Conservation (phyloP, 1,139 yeast genomes). For the Lodderomyces jiufengensis region DNA sequence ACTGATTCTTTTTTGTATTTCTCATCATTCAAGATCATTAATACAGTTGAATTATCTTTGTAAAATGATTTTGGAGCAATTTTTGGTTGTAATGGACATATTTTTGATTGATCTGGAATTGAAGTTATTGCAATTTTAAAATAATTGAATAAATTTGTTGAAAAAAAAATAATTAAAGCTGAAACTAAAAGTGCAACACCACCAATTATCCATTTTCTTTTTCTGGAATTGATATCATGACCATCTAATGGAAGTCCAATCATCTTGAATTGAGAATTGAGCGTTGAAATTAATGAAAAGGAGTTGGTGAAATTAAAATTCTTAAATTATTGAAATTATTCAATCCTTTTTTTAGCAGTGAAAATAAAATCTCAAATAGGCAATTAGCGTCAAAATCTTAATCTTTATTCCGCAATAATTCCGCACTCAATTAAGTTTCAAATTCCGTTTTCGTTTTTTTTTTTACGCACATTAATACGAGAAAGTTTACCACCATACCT, state of each 20-base stretch:
- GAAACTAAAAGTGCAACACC: conserved; percentile 13
- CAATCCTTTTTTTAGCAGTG: too few relatives aligned
- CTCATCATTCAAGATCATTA: conserved; percentile 29
- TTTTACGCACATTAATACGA: too few relatives aligned
- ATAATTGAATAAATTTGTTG: conserved; percentile 22
- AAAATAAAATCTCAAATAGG: too few relatives aligned
- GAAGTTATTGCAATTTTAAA: conserved; percentile 22
- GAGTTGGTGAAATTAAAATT: too few relatives aligned
- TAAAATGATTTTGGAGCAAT: conserved; percentile 29
- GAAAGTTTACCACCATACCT: too few relatives aligned
- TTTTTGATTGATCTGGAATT: conserved; percentile 13
- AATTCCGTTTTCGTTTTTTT: too few relatives aligned
- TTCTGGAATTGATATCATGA: conserved; percentile 5
- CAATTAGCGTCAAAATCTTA: too few relatives aligned
- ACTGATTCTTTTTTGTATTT: conserved; percentile 34
- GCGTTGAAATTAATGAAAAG: too few relatives aligned
- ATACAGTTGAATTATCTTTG: conserved; percentile 34
- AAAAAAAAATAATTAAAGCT: conserved; percentile 17
- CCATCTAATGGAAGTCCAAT: conserved; percentile 17
- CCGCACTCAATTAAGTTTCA: too few relatives aligned
- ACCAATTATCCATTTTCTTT: conserved; percentile 3
- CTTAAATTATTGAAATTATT: too few relatives aligned
- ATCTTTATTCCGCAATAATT: too few relatives aligned
- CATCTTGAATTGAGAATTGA: conserved; percentile 9
- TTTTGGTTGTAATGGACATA: conserved; percentile 31